phyloP scores from a whole-genome alignment of 1,284 basidiomycete species.

The Rhodotorula sp. region DNA sequence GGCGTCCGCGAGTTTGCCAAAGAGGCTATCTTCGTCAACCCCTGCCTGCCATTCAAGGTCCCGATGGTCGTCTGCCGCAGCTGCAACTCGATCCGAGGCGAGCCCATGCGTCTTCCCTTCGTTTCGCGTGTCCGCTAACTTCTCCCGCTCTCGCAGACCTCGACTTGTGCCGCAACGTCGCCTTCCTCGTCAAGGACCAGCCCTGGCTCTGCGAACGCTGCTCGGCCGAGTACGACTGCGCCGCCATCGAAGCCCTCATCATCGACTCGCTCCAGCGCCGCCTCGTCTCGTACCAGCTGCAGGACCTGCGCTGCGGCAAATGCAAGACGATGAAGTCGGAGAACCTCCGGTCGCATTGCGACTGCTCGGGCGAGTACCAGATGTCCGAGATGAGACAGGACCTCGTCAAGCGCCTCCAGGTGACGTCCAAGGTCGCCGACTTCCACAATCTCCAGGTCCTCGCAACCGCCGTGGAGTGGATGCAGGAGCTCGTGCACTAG shows the following conservation, averaged over 20 bases:
- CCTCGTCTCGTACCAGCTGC: constrained; percentile 76
- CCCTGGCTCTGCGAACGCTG: constrained; percentile 58
- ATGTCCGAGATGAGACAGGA: constrained; percentile 53
- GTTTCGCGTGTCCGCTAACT: no score
- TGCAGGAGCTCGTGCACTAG: constrained; percentile 11
- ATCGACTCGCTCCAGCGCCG: constrained; percentile 72
- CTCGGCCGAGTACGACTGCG: constrained; percentile 81
- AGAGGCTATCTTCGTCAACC: constrained; percentile 83
- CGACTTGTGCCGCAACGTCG: constrained; percentile 91
- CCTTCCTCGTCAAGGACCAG: constrained; percentile 58
- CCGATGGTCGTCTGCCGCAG: constrained; percentile 84
- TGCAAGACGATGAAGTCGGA: constrained; percentile 86
- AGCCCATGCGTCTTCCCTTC: not conserved
- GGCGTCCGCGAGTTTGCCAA: constrained; percentile 73
- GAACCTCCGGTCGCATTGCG: constrained; percentile 79
- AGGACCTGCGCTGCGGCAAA: constrained; percentile 75
- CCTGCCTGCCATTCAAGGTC: constrained; percentile 85
- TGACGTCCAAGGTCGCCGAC: constrained; percentile 42
- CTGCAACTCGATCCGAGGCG: constrained; percentile 74
- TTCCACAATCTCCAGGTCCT: constrained; percentile 38
- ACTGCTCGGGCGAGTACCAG: constrained; percentile 80
- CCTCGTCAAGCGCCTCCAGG: constrained; percentile 30
- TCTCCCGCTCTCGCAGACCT: constrained; percentile 52
- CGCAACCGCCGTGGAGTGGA: constrained; percentile 19
- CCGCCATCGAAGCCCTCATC: constrained; percentile 79